Base-by-base conservation (phyloP, 805 yeast species). In the Yarrowia phangngaensis region DNA sequence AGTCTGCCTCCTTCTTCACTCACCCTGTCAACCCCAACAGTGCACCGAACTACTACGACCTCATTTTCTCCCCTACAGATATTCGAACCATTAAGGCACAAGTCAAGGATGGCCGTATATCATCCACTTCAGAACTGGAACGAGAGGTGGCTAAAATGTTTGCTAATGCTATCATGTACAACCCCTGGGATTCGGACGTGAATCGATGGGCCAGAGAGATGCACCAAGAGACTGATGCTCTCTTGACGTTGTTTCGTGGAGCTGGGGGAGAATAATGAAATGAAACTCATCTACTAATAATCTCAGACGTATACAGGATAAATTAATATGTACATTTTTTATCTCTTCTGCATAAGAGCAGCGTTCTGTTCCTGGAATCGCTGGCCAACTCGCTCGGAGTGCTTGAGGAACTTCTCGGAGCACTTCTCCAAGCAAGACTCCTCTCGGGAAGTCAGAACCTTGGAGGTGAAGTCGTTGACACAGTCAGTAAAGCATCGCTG, bases 401-500 rank as follows among this genome's bases (percentile, higher is more conserved):
- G 97, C 68, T 92, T 92, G 73, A 92, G 77, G 79, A 92, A 92
- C 75, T 92, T 92, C 70, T 90, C 97, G 41, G 96, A 83, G 68
- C 99, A 92, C 69, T 84, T 84, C 74, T 79, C 73, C 54, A 92
- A 78, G 71, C 99, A 92, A 19, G 79, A 62, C 56, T 79, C 80
- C 69, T 92, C 99, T 73, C 84, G 86, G 61, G 79, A 67, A 54
- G 95, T 81, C 64, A 92, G 76, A 63, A 80, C 79, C 64, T 82
- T 80, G 32, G 97, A 87, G 52, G 99, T 92, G 79, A 92, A 90
- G 68, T 92, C 98, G 67, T 89, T 90, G 65, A 92, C 96, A 73
- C 99, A 92, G 71, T 92, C 97, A 53, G 79, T 79, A 74, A 92
- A 92, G 74, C 99, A 92, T 74, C 95, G 84, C 69, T 90, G 94